Conservation (phyloP, 768 basidiomycete genomes). For the Megacollybia marginata region DNA sequence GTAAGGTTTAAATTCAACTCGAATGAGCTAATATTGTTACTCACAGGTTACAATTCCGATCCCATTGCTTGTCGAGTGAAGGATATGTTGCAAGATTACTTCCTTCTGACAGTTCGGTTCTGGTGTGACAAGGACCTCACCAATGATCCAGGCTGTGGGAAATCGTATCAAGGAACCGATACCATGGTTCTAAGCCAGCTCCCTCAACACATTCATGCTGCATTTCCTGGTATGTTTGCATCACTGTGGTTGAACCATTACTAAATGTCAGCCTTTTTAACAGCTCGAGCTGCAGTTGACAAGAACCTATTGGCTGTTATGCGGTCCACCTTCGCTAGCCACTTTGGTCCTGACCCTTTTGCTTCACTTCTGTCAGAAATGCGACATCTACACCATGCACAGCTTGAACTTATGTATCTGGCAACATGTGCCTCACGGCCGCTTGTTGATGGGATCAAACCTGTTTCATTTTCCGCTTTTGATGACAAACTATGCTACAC, state of each 20-base stretch:
- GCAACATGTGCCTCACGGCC: conserved; percentile 5
- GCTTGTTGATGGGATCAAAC: background rate
- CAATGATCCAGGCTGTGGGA: conserved; percentile 2
- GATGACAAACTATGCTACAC: conserved; percentile 4
- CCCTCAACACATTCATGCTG: conserved; percentile 2
- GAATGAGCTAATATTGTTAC: background rate
- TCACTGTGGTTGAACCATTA: background rate
- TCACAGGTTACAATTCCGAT: conserved; percentile 7
- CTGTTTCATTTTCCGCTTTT: conserved; percentile 8
- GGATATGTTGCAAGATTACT: conserved; percentile 3
- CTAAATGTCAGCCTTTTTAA: background rate
- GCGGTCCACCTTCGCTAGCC: conserved; percentile 7
- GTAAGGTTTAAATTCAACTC: background rate
- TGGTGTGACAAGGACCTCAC: conserved; percentile 1
- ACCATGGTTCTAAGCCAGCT: conserved; percentile 6
- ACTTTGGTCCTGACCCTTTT: conserved; percentile 9
- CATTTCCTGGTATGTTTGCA: background rate
- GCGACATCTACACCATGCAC: conserved; percentile 6
- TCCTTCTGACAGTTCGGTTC: conserved; percentile 6
- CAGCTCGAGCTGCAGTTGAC: background rate
- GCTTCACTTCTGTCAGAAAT: conserved; percentile 8
- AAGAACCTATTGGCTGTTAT: conserved; percentile 5
- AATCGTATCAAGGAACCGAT: conserved; percentile 3
- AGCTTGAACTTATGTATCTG: conserved; percentile 10
- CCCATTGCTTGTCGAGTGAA: conserved; percentile 7